A percentile compares a stretch with the other conserved stretches of the same genome.
These are phyloP conservation scores for Cladosporium sp. DNA, from an alignment of 2,329 filamentous ascomycete species.

Conservation along the genomic window DNA sequence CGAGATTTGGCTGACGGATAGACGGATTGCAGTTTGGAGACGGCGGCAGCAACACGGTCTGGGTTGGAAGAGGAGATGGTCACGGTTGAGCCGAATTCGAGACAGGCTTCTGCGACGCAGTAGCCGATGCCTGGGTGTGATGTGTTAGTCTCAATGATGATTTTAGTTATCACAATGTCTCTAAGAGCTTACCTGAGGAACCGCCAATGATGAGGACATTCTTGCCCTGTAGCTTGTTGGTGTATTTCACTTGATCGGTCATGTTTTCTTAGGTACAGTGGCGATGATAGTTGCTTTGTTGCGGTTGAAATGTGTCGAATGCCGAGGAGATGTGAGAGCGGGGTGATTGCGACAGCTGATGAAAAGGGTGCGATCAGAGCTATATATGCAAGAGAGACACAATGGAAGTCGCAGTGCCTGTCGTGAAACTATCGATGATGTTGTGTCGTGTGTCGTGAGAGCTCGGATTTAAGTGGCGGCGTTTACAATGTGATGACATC, in stretches of 20 bases:
- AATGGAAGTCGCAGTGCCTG: too few species aligned
- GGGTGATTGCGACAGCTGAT: too few species aligned
- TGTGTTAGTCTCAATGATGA: not conserved
- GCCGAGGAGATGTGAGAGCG: too few species aligned
- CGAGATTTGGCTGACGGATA: slow-evolving; percentile 40
- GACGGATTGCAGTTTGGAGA: slow-evolving; percentile 40
- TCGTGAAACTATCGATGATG: too few species aligned
- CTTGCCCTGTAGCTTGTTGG: slow-evolving; percentile 44
- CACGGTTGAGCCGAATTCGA: slow-evolving; percentile 55
- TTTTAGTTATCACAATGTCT: too few species aligned
- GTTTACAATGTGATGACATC: too few species aligned
- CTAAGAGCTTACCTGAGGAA: slow-evolving; percentile 33
- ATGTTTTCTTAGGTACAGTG: slow-evolving; percentile 20
- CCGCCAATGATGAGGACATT: slow-evolving; percentile 61
- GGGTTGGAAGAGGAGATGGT: slow-evolving; percentile 57
- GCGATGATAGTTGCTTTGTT: not conserved
- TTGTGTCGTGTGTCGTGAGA: too few species aligned
- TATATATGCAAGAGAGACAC: too few species aligned
- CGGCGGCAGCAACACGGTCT: slow-evolving; percentile 44
- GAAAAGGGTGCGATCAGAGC: too few species aligned
- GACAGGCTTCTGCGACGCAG: slow-evolving; percentile 54
- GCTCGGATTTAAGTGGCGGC: too few species aligned
- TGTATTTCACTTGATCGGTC: slow-evolving; percentile 42
- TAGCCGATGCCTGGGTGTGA: slow-evolving; percentile 54
- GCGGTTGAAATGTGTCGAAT: too few species aligned